Evolutionary conservation across 495 filamentous ascomycete species (phyloP).

Genomic region (Copromyces sp.): DNA sequence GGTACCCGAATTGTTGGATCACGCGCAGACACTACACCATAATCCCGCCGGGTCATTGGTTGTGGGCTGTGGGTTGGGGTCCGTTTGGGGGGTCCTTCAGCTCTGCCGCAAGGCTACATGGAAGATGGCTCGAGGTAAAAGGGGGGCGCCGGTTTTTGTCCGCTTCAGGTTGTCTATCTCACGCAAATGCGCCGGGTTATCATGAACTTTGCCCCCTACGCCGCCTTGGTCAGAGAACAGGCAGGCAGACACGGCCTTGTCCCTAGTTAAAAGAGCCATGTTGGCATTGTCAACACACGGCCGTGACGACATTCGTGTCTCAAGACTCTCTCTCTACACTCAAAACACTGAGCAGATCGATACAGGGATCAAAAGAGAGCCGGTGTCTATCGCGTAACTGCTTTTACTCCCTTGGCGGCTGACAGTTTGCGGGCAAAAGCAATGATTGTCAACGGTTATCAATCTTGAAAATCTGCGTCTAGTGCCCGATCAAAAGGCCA

Average conservation of each 20-base stretch:
- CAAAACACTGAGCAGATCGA: background rate
- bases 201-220: background rate
- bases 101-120: background rate
- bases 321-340: background rate
- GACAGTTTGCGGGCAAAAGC: background rate
- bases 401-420: background rate
- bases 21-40: background rate
- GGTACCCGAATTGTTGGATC: background rate
- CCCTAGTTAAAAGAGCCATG: background rate
- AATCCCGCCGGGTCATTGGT: background rate
- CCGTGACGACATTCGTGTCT: background rate
- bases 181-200: background rate
- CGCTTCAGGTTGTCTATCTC: no score
- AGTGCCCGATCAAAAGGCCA: background rate
- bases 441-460: background rate
- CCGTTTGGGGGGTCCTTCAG: background rate
- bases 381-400: background rate
- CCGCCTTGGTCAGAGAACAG: background rate
- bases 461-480: background rate
- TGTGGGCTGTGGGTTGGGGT: background rate
- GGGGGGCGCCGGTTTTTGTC: background rate
- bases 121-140: background rate
- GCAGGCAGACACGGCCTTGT: background rate
- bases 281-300: background rate
- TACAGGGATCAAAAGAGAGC: background rate